These are phyloP conservation scores for Malus orientalis DNA, from an alignment of 306 rosid genomes.

Conservation along the genomic window DNA sequence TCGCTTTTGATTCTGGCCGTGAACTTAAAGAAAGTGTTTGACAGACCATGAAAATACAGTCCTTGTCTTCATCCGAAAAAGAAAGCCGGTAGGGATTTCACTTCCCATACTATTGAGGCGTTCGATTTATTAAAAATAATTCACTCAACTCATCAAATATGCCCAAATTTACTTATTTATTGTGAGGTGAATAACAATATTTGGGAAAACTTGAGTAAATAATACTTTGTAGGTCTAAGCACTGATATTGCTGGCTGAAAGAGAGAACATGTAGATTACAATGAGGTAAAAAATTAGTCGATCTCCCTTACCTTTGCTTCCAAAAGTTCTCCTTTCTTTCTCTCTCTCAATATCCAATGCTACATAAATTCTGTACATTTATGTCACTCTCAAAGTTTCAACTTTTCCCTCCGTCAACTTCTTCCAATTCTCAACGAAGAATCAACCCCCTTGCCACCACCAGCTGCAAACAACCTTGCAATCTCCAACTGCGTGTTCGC, in stretches of 20 bases:
- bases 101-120: too few species aligned
- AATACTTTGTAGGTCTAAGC: neutral
- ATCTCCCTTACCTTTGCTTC: conserved; percentile 8
- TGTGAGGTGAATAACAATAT: too few species aligned
- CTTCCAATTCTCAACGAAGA: conserved; percentile 87
- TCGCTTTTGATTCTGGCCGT: too few species aligned
- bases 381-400: neutral
- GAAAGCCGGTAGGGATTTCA: too few species aligned
- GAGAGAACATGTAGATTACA: conserved; percentile 9
- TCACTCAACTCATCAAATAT: neutral
- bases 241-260: conserved; percentile 1
- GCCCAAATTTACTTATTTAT: too few species aligned
- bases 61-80: too few species aligned
- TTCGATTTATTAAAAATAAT: too few species aligned
- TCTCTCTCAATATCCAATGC: neutral
- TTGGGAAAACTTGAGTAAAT: too few species aligned
- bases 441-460: conserved; percentile 68
- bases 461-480: conserved; percentile 76
- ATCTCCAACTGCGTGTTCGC: conserved; percentile 93
- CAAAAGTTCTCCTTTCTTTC: conserved; percentile 6
- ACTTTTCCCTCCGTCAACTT: conserved; percentile 29
- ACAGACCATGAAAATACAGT: too few species aligned
- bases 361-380: conserved; percentile 5
- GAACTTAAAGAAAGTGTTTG: too few species aligned
- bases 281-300: conserved; percentile 3